Base-by-base conservation (phyloP, 1,284 basidiomycete genomes). In the Entoloma clypeatum region DNA sequence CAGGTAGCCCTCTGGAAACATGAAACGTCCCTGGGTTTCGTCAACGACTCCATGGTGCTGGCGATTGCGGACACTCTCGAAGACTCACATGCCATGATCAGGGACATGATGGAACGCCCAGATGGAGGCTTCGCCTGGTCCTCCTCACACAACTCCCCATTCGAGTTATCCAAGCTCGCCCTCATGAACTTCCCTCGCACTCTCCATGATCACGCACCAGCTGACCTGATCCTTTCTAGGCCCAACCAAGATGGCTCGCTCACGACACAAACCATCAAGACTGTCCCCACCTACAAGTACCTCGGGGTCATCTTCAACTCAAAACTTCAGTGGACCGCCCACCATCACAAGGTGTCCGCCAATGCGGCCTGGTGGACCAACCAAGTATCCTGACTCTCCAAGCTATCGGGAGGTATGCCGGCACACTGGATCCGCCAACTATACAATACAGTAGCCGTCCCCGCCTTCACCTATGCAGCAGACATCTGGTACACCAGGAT, bases 401-500 rank as follows among this genome's bases (percentile, higher is more conserved):
- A 45, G 3, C 39, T 44, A 2, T 32, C 45, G 1, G 42, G 37
- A 10, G 62, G 63, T 0, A 31, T 64, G 7, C n/a, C 39, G 7
- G 24, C 29, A 2, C 28, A 26, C 5, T 33, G 36, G 7, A 37
- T 50, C 14, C 16, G 53, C 11, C 43, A 48, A 5, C 43, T 63
- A 2, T 68, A 65, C 45, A 29, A 49, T 3, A 4, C 4, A 4
- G 8, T 28, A 4, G 26, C 26, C 11, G 9, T 28, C 14, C 26
- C 26, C 3, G 4, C 4, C 11, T 58, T 67, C 53, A 39, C 62
- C 1, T n/a, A n/a, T n/a, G n/a, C n/a, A n/a, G n/a, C n/a, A n/a
- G n/a, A n/a, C n/a, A n/a, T n/a, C n/a, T n/a, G n/a, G n/a, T 67
- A 69, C 33, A 64, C 59, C 1, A 57, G 55, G 2, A 62, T 66